Base-by-base conservation (phyloP, 495 filamentous ascomycete species). In the Hyaloscypha variabilis region DNA sequence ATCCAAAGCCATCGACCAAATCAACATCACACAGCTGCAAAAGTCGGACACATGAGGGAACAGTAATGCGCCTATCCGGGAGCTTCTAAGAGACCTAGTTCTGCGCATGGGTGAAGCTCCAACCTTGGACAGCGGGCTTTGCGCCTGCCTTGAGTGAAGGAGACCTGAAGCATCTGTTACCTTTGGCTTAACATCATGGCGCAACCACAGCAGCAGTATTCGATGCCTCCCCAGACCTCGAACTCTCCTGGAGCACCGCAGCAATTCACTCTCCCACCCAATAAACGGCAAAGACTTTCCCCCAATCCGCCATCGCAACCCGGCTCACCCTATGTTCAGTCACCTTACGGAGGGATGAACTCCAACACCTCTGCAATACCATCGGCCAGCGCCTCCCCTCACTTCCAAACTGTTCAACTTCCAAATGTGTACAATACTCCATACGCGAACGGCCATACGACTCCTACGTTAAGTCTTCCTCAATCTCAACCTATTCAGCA, bases 251-350 rank as follows among this genome's bases (percentile, higher is more conserved):
- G 34, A 6, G 6, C 53, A n/a, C 56, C 57, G 14, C 73, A 69
- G 30, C 53, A 60, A 24, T 72, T 76, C 65, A 77, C 75, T 67
- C 79, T 67, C 71, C 62, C 73, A 24, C 67, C 72, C 17, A 71
- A 77, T 58, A 91, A 96, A 75, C 83, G 90, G 53, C 85, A 85
- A 62, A 86, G 87, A 24, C 77, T 92, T 17, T 92, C 90, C 28
- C 86, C 90, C 26, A 84, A 85, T 52, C 86, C 88, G 0, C 78
- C 91, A 14, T 91, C 81, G 13, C 78, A 69, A 25, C 63, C 72
- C 24, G 51, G 68, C 34, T 78, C 81, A 53, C 79, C 81, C 23
- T 77, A 79, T 62, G 51, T 63, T 51, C 62, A 77, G 51, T 82
- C 82, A 49, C 79, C 84, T 58, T 82, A 85, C 67, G 17, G 39